phyloP scores from a whole-genome alignment of 805 yeast genomes.

The Lipomyces kockii region DNA sequence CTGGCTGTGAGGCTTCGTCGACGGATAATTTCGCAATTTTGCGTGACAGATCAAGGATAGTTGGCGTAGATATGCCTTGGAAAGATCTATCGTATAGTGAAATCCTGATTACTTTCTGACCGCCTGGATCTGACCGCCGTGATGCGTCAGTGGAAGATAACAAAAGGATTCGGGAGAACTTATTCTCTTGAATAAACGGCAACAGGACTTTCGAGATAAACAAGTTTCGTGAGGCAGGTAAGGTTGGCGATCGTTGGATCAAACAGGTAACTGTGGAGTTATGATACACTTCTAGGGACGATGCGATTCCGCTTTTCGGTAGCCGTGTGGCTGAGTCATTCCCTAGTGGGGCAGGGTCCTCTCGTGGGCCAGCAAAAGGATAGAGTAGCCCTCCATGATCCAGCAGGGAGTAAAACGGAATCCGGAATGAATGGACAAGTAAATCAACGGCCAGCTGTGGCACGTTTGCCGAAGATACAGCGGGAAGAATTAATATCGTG shows the following conservation, averaged over 20 bases:
- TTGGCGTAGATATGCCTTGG: slow-evolving; percentile 4
- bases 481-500: slow-evolving; percentile 60
- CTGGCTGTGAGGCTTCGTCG: neutral
- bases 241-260: slow-evolving; percentile 82
- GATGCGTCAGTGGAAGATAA: slow-evolving; percentile 73
- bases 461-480: slow-evolving; percentile 85
- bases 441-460: slow-evolving; percentile 84
- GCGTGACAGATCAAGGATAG: slow-evolving; percentile 12
- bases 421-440: slow-evolving; percentile 64
- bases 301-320: slow-evolving; percentile 51
- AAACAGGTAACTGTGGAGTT: slow-evolving; percentile 57
- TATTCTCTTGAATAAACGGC: slow-evolving; percentile 53
- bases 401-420: slow-evolving; percentile 58
- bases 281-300: slow-evolving; percentile 68
- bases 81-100: neutral
- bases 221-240: slow-evolving; percentile 61
- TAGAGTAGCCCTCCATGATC: slow-evolving; percentile 62
- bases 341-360: slow-evolving; percentile 41
- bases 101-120: slow-evolving; percentile 6
- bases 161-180: slow-evolving; percentile 56
- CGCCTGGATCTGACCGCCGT: slow-evolving; percentile 32
- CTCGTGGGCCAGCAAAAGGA: slow-evolving; percentile 85
- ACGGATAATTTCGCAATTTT: slow-evolving; percentile 18
- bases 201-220: slow-evolving; percentile 58
- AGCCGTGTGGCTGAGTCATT: slow-evolving; percentile 25